Evolutionary conservation across 495 filamentous ascomycete genomes (phyloP), one percentile per base, ranked within the genome.

Genomic region (Chaetomium fimeti): DNA sequence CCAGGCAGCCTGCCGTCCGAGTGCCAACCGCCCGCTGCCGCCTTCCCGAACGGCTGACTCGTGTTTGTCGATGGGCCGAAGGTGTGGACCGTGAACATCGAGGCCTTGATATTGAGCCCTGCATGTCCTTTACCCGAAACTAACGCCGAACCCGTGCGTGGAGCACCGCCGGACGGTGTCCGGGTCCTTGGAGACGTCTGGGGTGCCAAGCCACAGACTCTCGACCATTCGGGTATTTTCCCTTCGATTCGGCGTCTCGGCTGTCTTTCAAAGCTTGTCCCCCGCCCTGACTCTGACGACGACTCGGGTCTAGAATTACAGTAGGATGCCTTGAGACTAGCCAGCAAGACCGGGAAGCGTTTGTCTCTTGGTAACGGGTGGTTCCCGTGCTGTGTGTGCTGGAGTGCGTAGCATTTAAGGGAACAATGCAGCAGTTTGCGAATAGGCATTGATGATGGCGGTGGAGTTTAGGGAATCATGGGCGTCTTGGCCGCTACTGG

Each of bases 221-320:
- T 48, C 56, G 18, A 38, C 65, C 63, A 64, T 49, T 72, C 72
- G 72, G 69, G 60, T 55, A 67, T 57, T 74, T 68, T 62, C 58
- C 43, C 28, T 20, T 38, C 28, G 42, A 12, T 40, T 49, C 42
- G 60, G 51, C 32, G 28, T 47, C 25, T 65, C 51, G 56, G 55
- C n/a, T 57, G 55, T 32, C 28, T 51, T 43, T 57, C 40, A 43
- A 57, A 57, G 43, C 58, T 58, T 45, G 27, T 20, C 28, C 48
- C 38, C 47, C 32, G 29, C 15, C 28, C 52, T 29, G 38, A 7
- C 38, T 38, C 8, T 0, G 29, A 24, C 8, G 1, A 18, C 40
- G 24, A 16, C 58, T 40, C 25, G 28, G 25, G 9, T 38, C 8
- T 51, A 29, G 28, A 13, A 38, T 25, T 36, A 22, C 42, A 22